Conservation (phyloP, 441 rosid species). For the Arabidopsis hybrid region DNA sequence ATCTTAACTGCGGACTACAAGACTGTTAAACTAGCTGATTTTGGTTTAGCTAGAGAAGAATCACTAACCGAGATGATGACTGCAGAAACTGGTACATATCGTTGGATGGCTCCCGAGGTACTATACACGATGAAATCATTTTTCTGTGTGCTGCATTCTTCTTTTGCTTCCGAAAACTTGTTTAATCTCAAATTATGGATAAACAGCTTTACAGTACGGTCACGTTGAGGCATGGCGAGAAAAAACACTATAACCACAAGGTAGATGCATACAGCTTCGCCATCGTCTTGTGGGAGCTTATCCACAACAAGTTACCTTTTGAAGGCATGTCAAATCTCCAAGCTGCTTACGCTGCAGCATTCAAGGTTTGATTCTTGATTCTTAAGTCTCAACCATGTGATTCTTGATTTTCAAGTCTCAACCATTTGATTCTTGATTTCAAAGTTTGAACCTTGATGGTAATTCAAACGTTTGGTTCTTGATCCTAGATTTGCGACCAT, state of each 20-base stretch:
- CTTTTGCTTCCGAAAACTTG: not conserved
- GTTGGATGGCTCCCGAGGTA: constrained; percentile 99
- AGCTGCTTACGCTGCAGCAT: constrained; percentile 98
- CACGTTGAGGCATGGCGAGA: constrained; percentile 92
- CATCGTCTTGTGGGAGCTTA: constrained; percentile 92
- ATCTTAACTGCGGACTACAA: constrained; percentile 79
- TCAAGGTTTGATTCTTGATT: constrained; percentile 61
- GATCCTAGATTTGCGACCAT: not conserved
- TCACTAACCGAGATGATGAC: constrained; percentile 98
- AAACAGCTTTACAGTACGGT: constrained; percentile 92
- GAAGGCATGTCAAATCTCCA: constrained; percentile 99
- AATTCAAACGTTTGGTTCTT: not conserved
- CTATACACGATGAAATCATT: not conserved
- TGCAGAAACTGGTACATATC: constrained; percentile 95
- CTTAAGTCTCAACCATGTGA: not conserved
- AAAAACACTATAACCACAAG: constrained; percentile 92
- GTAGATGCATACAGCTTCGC: constrained; percentile 96
- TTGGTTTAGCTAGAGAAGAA: constrained; percentile 99
- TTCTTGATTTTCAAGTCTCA: not conserved
- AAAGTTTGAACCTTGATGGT: not conserved
- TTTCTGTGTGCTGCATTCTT: not conserved
- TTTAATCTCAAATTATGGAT: not conserved
- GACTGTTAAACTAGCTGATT: constrained; percentile 88
- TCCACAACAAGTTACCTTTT: constrained; percentile 88
- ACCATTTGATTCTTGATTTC: not conserved